Percentiles rank a stretch among this genome's conserved stretches.
Conservation (phyloP, 192 early-diverging fungal species). For the Entophlyctis luteolus region DNA sequence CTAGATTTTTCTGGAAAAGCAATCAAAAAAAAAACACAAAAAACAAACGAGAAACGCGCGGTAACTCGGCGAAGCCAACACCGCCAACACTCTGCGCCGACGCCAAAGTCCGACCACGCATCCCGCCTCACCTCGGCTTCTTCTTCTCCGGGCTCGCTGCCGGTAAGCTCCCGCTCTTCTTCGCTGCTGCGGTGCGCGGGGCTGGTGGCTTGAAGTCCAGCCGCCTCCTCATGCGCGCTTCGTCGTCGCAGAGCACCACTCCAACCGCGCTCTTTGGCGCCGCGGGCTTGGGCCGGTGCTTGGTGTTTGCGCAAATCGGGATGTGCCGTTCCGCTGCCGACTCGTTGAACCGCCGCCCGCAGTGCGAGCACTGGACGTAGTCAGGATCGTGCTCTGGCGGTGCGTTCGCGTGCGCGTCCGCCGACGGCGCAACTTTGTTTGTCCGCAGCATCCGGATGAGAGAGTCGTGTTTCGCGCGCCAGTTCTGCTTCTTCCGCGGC, state of each 20-base stretch:
- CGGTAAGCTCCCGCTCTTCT: neutral
- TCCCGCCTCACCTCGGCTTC: neutral
- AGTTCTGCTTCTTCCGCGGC: constrained; percentile 37
- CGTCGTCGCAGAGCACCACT: constrained; percentile 13
- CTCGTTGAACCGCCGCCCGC: constrained; percentile 49
- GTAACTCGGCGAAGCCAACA: too few species aligned
- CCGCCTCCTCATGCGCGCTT: constrained; percentile 27
- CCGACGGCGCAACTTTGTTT: constrained; percentile 22
- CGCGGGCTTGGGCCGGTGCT: constrained; percentile 35
- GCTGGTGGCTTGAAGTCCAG: constrained; percentile 25
- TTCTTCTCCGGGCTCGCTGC: constrained; percentile 15
- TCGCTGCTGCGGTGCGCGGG: constrained; percentile 5
- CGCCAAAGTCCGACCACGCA: neutral
- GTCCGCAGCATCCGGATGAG: constrained; percentile 48
- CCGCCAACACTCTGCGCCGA: too few species aligned
- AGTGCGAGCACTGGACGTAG: constrained; percentile 41
- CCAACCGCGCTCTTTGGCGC: neutral
- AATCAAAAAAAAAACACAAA: constrained; percentile 11
- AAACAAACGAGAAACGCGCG: too few species aligned
- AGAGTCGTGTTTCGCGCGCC: constrained; percentile 46
- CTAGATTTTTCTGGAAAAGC: too few species aligned
- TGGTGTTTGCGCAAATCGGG: constrained; percentile 45
- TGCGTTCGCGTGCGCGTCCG: neutral
- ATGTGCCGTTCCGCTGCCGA: constrained; percentile 50
- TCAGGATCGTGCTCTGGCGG: constrained; percentile 43